Percentiles rank a stretch among this genome's conserved stretches.
Conservation (phyloP, 352 stramenopile species). For the Pythium dissotocum region DNA sequence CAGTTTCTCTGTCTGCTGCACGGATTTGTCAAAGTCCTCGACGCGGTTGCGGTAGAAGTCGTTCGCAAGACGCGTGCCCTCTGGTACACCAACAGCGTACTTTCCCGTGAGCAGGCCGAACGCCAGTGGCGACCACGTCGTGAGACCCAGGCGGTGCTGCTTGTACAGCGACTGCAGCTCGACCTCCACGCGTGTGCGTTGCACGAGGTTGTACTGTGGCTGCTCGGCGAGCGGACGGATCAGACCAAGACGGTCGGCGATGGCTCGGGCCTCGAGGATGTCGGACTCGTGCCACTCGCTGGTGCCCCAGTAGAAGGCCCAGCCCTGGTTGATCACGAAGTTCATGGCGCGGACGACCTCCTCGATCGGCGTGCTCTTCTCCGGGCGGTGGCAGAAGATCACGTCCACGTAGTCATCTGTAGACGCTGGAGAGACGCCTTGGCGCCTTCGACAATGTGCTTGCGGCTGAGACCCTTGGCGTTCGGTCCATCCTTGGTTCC, state of each 20-base stretch:
- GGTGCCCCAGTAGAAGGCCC: neutral
- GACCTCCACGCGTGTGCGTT: conserved; percentile 44
- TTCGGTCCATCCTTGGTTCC: neutral
- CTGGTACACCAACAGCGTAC: conserved; percentile 39
- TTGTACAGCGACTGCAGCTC: conserved; percentile 47
- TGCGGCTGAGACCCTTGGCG: neutral
- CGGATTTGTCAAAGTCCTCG: conserved; percentile 22
- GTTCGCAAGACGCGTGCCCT: conserved; percentile 33
- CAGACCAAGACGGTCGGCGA: neutral
- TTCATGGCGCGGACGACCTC: neutral
- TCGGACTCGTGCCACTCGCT: neutral
- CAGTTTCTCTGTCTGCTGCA: conserved; percentile 25
- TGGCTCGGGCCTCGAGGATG: neutral
- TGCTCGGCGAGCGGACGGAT: neutral
- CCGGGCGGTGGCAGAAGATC: neutral
- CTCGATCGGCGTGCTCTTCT: neutral
- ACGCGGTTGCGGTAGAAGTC: conserved; percentile 26
- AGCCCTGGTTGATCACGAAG: neutral
- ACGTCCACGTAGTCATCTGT: neutral
- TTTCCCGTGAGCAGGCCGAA: conserved; percentile 66
- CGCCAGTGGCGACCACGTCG: conserved; percentile 45
- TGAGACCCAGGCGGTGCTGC: conserved; percentile 43
- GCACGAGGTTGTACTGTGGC: conserved; percentile 56
- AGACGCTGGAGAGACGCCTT: neutral
- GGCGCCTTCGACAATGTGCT: neutral